Evolutionary conservation across 78 protist species (phyloP).

Genomic region (Emiliania huxleyi): DNA sequence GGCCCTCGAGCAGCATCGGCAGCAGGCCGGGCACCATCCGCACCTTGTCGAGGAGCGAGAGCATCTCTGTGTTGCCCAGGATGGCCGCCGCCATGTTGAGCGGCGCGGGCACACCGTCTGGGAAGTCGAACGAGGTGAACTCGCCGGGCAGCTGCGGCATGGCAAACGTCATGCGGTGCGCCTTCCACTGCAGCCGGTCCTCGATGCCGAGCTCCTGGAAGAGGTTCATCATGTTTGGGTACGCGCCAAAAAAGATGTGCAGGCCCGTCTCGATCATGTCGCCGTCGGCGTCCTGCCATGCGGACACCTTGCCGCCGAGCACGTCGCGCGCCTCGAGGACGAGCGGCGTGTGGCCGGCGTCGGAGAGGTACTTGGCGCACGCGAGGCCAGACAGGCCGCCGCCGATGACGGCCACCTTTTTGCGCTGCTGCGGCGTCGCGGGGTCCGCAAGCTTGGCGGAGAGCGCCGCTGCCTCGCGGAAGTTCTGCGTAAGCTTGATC

Average conservation of each 20-base stretch:
- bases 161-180: constrained; percentile 58
- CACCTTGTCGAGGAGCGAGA: constrained; percentile 46
- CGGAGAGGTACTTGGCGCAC: constrained; percentile 50
- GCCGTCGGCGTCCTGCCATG: constrained; percentile 62
- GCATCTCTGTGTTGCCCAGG: constrained; percentile 51
- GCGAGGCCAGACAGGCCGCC: constrained; percentile 50
- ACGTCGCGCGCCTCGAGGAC: constrained; percentile 59
- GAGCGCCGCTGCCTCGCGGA: not conserved
- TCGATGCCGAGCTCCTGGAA: constrained; percentile 50
- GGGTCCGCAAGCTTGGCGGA: not conserved
- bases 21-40: constrained; percentile 34
- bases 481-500: not conserved
- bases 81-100: constrained; percentile 49
- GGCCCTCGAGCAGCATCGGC: constrained; percentile 46
- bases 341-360: constrained; percentile 37
- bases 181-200: constrained; percentile 62
- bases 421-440: not conserved
- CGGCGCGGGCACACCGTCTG: constrained; percentile 45
- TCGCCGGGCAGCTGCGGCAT: constrained; percentile 41
- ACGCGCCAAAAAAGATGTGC: constrained; percentile 60
- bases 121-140: constrained; percentile 44
- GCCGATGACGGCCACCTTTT: constrained; percentile 50
- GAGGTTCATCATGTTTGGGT: constrained; percentile 60
- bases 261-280: constrained; percentile 65
- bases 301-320: constrained; percentile 50